Base-by-base conservation (phyloP, 2,329 filamentous ascomycete species). In the Beauveria sp. region DNA sequence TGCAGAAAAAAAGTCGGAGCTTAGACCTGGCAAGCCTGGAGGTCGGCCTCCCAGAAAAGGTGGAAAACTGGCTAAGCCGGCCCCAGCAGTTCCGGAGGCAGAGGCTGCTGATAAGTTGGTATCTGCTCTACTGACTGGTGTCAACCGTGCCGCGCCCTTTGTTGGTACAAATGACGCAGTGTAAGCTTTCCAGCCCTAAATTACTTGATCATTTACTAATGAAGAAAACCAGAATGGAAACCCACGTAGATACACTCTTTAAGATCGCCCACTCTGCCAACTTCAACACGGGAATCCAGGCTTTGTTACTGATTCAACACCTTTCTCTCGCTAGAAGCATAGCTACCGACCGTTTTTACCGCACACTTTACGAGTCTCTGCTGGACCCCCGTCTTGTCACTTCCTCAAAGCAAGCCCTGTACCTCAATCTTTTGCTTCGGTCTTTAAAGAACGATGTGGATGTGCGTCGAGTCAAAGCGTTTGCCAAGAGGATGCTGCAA, bases 251-350 rank as follows among this genome's bases (percentile, higher is more conserved):
- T 71, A 97, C 93, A 3, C 82, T 99, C 28, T 99, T 97, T 82
- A 88, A 86, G 68, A 94, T 99, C 69, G 96, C 94, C 0, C 94
- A 99, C 75, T 97, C 93, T 1, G 91, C 93, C 61, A 99, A 99
- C 74, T 97, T 99, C 82, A 99, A 97, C 76, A 99, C 94, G 1
- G 94, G 92, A 71, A 91, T 99, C 43, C 94, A 99, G 75, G 93
- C 94, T 40, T 83, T 99, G 65, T 89, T 96, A 77, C 80, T 99
- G 53, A 96, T 99, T 66, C 94, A 97, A 72, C 94, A 97, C 72
- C 83, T 99, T 30, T 90, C 92, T 0, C 80, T 86, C 1, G 84
- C 87, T 3, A 91, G 94, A 71, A 88, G 92, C 68, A 80, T 93
- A 59, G 88, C 89, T 5, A 87, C 88, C 14, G 94, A 99, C 69